Conservation (phyloP, 495 filamentous ascomycete species). For the Neurospora sp. region DNA sequence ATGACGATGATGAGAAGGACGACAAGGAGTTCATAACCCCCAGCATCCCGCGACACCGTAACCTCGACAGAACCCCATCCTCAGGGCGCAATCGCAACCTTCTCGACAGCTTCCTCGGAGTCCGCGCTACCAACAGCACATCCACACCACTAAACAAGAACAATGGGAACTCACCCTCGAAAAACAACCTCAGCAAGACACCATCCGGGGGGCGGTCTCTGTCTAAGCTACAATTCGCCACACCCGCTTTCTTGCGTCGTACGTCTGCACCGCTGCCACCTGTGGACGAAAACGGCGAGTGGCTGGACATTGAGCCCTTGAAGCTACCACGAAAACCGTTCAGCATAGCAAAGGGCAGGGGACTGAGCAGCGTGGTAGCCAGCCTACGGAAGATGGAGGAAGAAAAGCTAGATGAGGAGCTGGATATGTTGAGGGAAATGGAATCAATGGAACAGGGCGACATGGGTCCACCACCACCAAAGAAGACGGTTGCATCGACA, state of each 20-base stretch:
- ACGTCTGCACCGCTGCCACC: slow-evolving; percentile 27
- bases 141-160: slow-evolving; percentile 44
- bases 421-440: slow-evolving; percentile 73
- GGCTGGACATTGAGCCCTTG: slow-evolving; percentile 33
- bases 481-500: neutral
- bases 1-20: slow-evolving; percentile 15
- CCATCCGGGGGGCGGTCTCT: slow-evolving; percentile 16
- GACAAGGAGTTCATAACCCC: slow-evolving; percentile 10
- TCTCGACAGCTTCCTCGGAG: slow-evolving; percentile 47
- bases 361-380: slow-evolving; percentile 70
- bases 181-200: slow-evolving; percentile 31
- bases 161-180: slow-evolving; percentile 19
- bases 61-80: slow-evolving; percentile 34
- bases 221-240: slow-evolving; percentile 47
- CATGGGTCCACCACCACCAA: slow-evolving; percentile 1
- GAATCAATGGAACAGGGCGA: slow-evolving; percentile 43
- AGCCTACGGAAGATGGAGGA: slow-evolving; percentile 71
- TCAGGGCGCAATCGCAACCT: slow-evolving; percentile 51
- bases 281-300: slow-evolving; percentile 40
- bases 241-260: slow-evolving; percentile 69
- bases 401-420: slow-evolving; percentile 64
- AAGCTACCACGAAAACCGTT: slow-evolving; percentile 51
- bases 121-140: neutral
- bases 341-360: slow-evolving; percentile 39
- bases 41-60: neutral